Evolutionary conservation across 345 rosid genomes (phyloP), one percentile per base, ranked within the genome.

Genomic region (Ceriops decandra): DNA sequence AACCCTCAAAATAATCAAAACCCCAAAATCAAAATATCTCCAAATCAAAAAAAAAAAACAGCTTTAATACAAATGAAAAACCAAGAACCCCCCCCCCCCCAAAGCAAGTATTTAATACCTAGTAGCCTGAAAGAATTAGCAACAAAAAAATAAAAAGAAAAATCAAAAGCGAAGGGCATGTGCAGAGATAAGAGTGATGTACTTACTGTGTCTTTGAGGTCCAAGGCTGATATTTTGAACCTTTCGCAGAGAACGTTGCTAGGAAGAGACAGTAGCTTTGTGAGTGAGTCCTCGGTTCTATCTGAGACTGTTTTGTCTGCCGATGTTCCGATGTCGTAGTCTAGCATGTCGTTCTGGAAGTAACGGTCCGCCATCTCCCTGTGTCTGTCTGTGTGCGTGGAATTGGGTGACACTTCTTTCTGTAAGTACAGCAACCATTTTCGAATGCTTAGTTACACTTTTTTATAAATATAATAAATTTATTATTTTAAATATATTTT

Each of bases 171-270:
- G 32, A 59, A 28, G 31, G 16, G 11, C 27, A 33, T 6, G 32
- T 16, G 32, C 7, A 49, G 42, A 30, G 60, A 5, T 13, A 1
- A 52, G 38, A 42, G 65, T 7, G 26, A 21, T 5, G 61, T 79
- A 82, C 92, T 0, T 82, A 82, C 92, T 0, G 70, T 79, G 38
- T 81, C 81, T 77, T 82, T 82, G 72, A 87, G 73, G 49, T 70
- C 68, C 16, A 80, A 62, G 38, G 88, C 92, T 20, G 84, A 77
- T 51, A 10, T 35, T 60, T 68, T 69, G 61, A 88, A 83, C 26
- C 31, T 74, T 42, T 77, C 76, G 4, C 76, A 75, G 52, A 86
- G 72, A 20, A 80, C 24, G 35, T 42, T 46, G 78, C 72, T 69
- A 28, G 90, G 89, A 60, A 85, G 76, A 66, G 66, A 68, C 6